Evolutionary conservation across 2,329 filamentous ascomycete species (phyloP).

Genomic region (Aspergillus ochraceoroseus): DNA sequence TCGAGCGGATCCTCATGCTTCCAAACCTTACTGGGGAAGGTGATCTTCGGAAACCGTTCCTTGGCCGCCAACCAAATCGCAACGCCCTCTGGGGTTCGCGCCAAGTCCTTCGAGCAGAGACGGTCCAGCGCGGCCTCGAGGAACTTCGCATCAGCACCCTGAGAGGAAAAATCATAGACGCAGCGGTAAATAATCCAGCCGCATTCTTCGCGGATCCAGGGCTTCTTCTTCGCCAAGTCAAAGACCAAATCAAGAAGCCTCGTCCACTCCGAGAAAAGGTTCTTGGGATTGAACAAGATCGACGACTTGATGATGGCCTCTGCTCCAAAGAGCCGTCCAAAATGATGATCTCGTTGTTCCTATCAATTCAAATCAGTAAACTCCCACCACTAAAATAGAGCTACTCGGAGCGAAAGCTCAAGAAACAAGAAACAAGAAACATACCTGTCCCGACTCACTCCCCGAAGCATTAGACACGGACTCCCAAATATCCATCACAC

Average conservation of each 20-base stretch:
- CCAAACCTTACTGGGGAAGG: constrained; percentile 68
- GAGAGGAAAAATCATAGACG: constrained; percentile 51
- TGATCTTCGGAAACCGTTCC: constrained; percentile 59
- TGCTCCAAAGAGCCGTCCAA: constrained; percentile 81
- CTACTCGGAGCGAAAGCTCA: no score
- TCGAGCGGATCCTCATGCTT: constrained; percentile 65
- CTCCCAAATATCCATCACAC: constrained; percentile 50
- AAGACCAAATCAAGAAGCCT: constrained; percentile 68
- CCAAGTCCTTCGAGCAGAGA: constrained; percentile 60
- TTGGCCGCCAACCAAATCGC: constrained; percentile 76
- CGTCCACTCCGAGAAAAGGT: constrained; percentile 49
- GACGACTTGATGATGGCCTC: constrained; percentile 79
- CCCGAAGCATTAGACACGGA: constrained; percentile 50
- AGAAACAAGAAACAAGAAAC: constrained; percentile 14
- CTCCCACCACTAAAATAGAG: neutral
- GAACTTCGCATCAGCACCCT: constrained; percentile 44
- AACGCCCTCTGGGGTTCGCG: constrained; percentile 80
- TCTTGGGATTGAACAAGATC: constrained; percentile 59
- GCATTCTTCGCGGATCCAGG: constrained; percentile 85
- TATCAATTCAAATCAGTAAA: constrained; percentile 47
- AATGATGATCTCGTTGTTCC: constrained; percentile 79
- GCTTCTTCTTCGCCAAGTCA: constrained; percentile 71
- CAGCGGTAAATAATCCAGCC: constrained; percentile 75
- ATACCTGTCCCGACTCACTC: constrained; percentile 52
- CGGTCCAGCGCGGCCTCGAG: constrained; percentile 59